Evolutionary conservation across 441 rosid genomes (phyloP).

Genomic region (Populus hybrid): DNA sequence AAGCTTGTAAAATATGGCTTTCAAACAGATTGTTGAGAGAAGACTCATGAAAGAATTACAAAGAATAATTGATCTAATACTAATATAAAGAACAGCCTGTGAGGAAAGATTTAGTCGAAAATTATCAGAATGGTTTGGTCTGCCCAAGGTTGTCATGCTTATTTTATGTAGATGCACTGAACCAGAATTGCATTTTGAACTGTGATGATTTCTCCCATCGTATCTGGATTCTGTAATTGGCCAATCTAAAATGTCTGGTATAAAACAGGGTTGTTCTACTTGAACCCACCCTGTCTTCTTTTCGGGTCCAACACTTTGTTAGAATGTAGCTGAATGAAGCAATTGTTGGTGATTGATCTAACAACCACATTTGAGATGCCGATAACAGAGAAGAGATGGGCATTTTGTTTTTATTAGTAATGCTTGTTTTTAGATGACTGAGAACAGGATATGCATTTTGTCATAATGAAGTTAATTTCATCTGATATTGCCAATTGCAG

Average conservation of each 20-base stretch:
- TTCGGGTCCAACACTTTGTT: neutral
- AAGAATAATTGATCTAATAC: neutral
- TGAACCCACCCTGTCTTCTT: neutral
- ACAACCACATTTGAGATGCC: neutral
- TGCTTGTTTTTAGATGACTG: neutral
- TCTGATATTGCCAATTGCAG: constrained; percentile 29
- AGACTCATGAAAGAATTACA: neutral
- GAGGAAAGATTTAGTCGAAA: neutral
- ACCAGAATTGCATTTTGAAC: neutral
- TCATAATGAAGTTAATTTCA: neutral
- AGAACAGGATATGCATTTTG: neutral
- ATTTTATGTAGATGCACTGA: neutral
- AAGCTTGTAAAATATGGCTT: neutral
- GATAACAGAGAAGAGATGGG: neutral
- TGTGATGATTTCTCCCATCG: neutral
- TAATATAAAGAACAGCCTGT: neutral
- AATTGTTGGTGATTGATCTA: neutral
- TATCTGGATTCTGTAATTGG: neutral
- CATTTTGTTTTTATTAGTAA: neutral
- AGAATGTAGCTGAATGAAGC: neutral
- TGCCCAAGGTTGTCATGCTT: neutral
- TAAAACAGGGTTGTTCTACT: neutral
- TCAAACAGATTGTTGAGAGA: neutral
- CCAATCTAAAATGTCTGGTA: neutral
- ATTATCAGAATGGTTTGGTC: neutral